phyloP scores from a whole-genome alignment of 2,329 filamentous ascomycete genomes.

The Phaeophleospora eucalypticola region DNA sequence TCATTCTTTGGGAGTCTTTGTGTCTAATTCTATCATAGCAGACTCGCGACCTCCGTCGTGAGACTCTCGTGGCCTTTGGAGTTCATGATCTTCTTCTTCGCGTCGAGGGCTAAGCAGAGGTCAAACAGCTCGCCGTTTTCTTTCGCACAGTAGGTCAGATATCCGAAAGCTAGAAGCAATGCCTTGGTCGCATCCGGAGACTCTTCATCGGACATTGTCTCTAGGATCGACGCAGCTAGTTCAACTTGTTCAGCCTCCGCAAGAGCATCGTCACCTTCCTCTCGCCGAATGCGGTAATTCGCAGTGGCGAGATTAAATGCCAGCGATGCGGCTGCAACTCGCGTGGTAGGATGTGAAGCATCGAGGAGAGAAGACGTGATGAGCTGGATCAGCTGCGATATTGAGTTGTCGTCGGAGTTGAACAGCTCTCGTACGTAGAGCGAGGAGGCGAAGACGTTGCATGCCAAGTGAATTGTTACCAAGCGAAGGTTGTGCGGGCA shows the following conservation, averaged over 20 bases:
- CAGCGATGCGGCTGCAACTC: constrained; percentile 76
- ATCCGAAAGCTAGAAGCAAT: constrained; percentile 69
- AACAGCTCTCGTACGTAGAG: constrained; percentile 56
- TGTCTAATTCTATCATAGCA: constrained; percentile 18
- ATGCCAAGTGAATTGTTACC: constrained; percentile 75
- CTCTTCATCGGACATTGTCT: constrained; percentile 59
- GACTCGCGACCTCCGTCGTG: constrained; percentile 29
- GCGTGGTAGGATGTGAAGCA: constrained; percentile 65
- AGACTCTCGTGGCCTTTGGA: constrained; percentile 33
- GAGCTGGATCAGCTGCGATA: constrained; percentile 61
- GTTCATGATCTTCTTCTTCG: constrained; percentile 56
- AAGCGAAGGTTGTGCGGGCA: constrained; percentile 80
- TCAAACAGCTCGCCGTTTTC: constrained; percentile 73
- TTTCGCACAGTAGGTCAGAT: constrained; percentile 67
- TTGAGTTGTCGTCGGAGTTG: constrained; percentile 19
- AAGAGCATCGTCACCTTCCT: constrained; percentile 55
- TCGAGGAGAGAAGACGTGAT: constrained; percentile 77
- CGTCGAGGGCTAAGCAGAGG: constrained; percentile 73
- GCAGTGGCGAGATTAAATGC: constrained; percentile 75
- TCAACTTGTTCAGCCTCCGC: constrained; percentile 72
- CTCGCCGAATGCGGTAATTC: constrained; percentile 62
- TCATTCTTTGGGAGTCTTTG: too few species aligned
- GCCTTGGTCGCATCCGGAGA: constrained; percentile 67
- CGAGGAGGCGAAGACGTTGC: constrained; percentile 76
- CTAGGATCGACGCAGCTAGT: constrained; percentile 72